These are phyloP conservation scores for Melanogaster broomeanus DNA, from an alignment of 768 basidiomycete species.

Conservation along the genomic window DNA sequence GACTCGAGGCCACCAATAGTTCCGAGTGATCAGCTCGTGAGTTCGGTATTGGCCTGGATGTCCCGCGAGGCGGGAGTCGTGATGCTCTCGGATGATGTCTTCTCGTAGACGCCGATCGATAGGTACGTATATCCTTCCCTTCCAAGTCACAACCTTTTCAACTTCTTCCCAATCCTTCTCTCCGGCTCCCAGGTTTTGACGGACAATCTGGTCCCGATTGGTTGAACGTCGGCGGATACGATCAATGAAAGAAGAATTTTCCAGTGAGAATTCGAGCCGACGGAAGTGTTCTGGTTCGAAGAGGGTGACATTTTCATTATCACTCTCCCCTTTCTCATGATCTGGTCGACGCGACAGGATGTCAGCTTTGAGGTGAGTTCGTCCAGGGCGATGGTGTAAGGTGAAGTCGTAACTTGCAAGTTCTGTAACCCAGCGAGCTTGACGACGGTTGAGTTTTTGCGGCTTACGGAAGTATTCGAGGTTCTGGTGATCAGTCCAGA, in stretches of 20 bases:
- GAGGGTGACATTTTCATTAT: slow-evolving; percentile 20
- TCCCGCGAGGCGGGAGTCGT: too few relatives aligned
- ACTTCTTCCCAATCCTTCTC: too few relatives aligned
- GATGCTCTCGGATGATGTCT: too few relatives aligned
- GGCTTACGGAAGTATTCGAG: slow-evolving; percentile 25
- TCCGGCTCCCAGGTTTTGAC: too few relatives aligned
- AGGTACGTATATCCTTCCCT: too few relatives aligned
- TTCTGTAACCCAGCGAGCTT: slow-evolving; percentile 42
- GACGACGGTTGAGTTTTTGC: slow-evolving; percentile 40
- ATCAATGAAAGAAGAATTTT: too few relatives aligned
- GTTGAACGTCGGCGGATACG: too few relatives aligned
- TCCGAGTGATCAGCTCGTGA: too few relatives aligned
- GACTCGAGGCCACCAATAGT: slow-evolving; percentile 29
- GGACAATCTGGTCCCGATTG: too few relatives aligned
- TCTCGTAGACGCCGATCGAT: too few relatives aligned
- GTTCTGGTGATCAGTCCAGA: slow-evolving; percentile 20
- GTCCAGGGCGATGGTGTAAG: slow-evolving; percentile 34
- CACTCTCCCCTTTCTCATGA: slow-evolving; percentile 6
- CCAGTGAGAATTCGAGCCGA: neutral
- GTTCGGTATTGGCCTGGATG: too few relatives aligned
- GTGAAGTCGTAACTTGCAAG: slow-evolving; percentile 38
- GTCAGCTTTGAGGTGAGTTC: slow-evolving; percentile 16
- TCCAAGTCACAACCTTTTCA: too few relatives aligned
- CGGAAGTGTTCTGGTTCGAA: slow-evolving; percentile 14
- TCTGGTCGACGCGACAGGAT: slow-evolving; percentile 29